A percentile compares a stretch with the other conserved stretches of the same genome.
phyloP scores from a whole-genome alignment of 1,284 basidiomycete species.

The Wallemia ichthyophaga region DNA sequence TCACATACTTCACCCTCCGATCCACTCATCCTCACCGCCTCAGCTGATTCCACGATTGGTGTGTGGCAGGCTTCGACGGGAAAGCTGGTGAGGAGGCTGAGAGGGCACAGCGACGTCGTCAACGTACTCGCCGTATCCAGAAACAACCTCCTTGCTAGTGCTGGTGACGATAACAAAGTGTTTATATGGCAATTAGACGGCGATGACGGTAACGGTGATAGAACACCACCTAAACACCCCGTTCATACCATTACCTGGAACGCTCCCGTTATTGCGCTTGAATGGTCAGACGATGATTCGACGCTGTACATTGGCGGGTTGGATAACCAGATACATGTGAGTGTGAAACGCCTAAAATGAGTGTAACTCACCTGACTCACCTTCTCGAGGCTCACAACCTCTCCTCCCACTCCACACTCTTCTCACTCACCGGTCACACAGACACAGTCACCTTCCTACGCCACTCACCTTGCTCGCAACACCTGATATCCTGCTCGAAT shows the following conservation, averaged over 20 bases:
- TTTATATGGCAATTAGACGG: no score
- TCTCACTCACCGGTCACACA: constrained; percentile 42
- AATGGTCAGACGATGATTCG: constrained; percentile 64
- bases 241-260: constrained; percentile 52
- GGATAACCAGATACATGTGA: constrained; percentile 74
- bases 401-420: constrained; percentile 44
- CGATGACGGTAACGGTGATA: constrained; percentile 22
- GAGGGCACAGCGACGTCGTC: constrained; percentile 49
- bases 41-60: constrained; percentile 48
- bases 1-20: constrained; percentile 30
- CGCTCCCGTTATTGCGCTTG: constrained; percentile 66
- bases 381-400: constrained; percentile 71
- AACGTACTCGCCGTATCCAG: constrained; percentile 49
- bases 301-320: constrained; percentile 61
- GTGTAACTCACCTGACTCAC: no score
- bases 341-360: no score
- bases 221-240: constrained; percentile 33
- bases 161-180: constrained; percentile 62
- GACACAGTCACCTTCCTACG: constrained; percentile 71
- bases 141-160: constrained; percentile 56
- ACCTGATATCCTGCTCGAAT: constrained; percentile 57
- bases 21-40: constrained; percentile 33
- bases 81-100: constrained; percentile 36
- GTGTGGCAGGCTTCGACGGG: constrained; percentile 47
- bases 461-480: constrained; percentile 54